A percentile compares a stretch with the other conserved stretches of the same genome.
Evolutionary conservation across 2,329 filamentous ascomycete genomes (phyloP).

Genomic region (Byssochlamys sp.): DNA sequence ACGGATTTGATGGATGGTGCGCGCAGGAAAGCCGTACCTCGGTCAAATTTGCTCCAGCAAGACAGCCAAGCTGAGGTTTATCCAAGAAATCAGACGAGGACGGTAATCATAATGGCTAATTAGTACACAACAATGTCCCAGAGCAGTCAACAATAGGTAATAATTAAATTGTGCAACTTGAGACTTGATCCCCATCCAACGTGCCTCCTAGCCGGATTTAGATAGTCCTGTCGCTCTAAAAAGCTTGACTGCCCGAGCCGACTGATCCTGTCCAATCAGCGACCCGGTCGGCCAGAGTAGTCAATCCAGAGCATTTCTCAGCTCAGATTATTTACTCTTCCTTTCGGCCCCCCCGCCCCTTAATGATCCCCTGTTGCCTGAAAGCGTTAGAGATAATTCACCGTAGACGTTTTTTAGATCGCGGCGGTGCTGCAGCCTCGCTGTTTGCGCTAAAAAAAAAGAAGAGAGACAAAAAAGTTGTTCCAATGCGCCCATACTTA

Average conservation of each 20-base stretch:
- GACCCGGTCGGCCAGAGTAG: neutral
- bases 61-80: too few relatives aligned
- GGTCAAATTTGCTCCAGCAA: too few relatives aligned
- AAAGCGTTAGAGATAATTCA: neutral
- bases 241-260: neutral
- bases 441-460: neutral
- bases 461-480: neutral
- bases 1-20: too few relatives aligned
- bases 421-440: neutral
- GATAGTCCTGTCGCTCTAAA: neutral
- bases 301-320: neutral
- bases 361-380: neutral
- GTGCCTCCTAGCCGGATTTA: neutral
- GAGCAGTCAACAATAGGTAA: too few relatives aligned
- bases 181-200: too few relatives aligned
- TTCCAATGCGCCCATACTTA: neutral
- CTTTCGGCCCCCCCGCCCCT: neutral
- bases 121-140: too few relatives aligned
- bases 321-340: neutral
- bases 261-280: neutral
- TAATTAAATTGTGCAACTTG: too few relatives aligned
- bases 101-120: too few relatives aligned
- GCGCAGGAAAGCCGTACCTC: too few relatives aligned
- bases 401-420: neutral
- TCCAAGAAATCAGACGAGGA: too few relatives aligned